These are phyloP conservation scores for Cryptococcus sp. DNA, from an alignment of 1,284 basidiomycete species.

Conservation along the genomic window DNA sequence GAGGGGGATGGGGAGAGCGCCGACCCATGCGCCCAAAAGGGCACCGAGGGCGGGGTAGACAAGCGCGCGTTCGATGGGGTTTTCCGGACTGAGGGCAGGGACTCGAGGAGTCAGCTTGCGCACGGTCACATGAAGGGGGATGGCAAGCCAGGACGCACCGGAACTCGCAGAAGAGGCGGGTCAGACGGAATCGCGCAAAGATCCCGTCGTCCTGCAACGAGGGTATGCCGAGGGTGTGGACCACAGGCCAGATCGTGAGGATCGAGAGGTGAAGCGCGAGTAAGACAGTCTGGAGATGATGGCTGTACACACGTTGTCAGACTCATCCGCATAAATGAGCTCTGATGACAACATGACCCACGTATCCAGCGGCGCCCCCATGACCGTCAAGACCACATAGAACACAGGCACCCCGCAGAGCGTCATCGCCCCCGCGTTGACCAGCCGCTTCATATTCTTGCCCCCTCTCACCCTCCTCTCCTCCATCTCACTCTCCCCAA, in stretches of 20 bases:
- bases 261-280: constrained; percentile 67
- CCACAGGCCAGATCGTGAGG: constrained; percentile 64
- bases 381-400: constrained; percentile 59
- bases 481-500: constrained; percentile 29
- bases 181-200: constrained; percentile 55
- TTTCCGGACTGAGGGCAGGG: constrained; percentile 56
- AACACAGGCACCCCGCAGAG: constrained; percentile 55
- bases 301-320: constrained; percentile 20
- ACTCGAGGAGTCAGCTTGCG: not conserved
- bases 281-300: constrained; percentile 57
- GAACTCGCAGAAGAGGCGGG: constrained; percentile 71
- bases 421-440: constrained; percentile 61
- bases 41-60: constrained; percentile 76
- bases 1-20: constrained; percentile 74
- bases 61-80: constrained; percentile 67
- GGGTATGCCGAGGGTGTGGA: constrained; percentile 68
- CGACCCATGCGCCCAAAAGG: constrained; percentile 70
- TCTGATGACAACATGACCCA: constrained; percentile 54
- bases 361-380: constrained; percentile 71
- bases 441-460: constrained; percentile 28
- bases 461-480: constrained; percentile 38
- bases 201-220: constrained; percentile 39
- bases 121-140: not conserved
- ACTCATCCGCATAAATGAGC: not conserved
- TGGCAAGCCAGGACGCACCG: constrained; percentile 57